Base-by-base conservation (phyloP, 129 eudicot genomes). In the Arctium minus region DNA sequence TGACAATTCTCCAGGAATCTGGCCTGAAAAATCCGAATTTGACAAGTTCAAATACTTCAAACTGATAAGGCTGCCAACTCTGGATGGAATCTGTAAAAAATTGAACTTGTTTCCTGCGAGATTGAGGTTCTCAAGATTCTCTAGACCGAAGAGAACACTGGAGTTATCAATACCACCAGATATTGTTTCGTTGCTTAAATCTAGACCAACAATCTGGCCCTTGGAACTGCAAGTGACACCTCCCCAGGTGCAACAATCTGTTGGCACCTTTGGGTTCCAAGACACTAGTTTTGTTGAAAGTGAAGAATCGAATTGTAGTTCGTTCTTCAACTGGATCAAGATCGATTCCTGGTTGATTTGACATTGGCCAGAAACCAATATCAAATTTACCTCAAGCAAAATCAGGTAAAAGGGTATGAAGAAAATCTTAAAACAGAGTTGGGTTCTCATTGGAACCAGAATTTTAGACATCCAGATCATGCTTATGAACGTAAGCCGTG, bases 1-100 rank as follows among this genome's bases (percentile, higher is more conserved):
- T 0, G 94, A 85, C 27, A 93, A 3, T 42, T 80, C 97, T 48
- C 6, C 56, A 2, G 98, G 97, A 69, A 93, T 79, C 40, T 90
- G 93, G 6, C 97, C 94, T 3, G 74, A 69, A 83, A 91, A 92
- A 9, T 80, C 80, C 0, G 92, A 78, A 77, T 78, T 86, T 2
- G 97, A 90, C 86, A 94, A 50, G 79, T 94, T 94, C 72, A 94
- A 81, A 82, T 83, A 40, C 13, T 18, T 70, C 86, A 94, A 88
- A 82, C 86, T 83, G 0, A 83, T 67, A 0, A 94, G 80, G 10
- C 77, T 91, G 1, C 77, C 83, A 48, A 93, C 37, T 27, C 80
- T 88, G 0, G 76, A 44, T n/a, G 96, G 92, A 31, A 91, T 87
- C 35, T 8, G 77, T 17, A 4, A 27, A 2, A 12, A 31, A 4